These are phyloP conservation scores for Phoenix dactylifera DNA, from an alignment of 176 grass and related monocot species.

Conservation along the genomic window DNA sequence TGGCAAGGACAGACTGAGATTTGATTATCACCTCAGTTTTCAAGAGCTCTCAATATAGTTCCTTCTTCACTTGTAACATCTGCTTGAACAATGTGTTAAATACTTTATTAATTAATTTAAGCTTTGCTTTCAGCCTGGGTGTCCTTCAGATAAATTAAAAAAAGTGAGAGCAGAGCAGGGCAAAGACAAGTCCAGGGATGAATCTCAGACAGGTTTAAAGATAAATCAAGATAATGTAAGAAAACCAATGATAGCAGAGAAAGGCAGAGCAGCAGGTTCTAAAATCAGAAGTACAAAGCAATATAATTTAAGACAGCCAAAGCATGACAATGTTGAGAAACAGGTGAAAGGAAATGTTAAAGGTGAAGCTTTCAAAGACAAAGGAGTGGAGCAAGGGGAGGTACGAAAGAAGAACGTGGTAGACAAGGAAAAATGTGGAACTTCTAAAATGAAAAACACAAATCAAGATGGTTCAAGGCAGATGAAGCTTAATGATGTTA, in stretches of 20 bases:
- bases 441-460: conserved; percentile 27
- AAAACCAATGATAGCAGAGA: background rate
- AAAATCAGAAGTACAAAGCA: background rate
- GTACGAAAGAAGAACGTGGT: background rate
- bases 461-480: conserved; percentile 13
- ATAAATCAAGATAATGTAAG: background rate
- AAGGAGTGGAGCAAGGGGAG: conserved; percentile 13
- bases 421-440: conserved; percentile 13
- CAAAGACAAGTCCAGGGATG: background rate
- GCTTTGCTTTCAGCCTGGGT: background rate
- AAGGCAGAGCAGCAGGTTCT: background rate
- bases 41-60: too few relatives aligned
- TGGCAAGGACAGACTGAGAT: too few relatives aligned
- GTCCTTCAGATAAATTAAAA: background rate
- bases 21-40: too few relatives aligned
- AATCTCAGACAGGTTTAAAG: background rate
- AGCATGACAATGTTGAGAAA: too few relatives aligned
- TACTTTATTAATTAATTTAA: background rate
- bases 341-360: too few relatives aligned
- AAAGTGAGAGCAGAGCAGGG: background rate
- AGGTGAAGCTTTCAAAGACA: conserved; percentile 15
- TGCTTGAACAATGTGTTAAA: background rate
- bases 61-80: too few relatives aligned
- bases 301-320: too few relatives aligned
- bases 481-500: conserved; percentile 1